Evolutionary conservation across 2,329 filamentous ascomycete species (phyloP).

Genomic region (Zymoseptoria pseudotritici): DNA sequence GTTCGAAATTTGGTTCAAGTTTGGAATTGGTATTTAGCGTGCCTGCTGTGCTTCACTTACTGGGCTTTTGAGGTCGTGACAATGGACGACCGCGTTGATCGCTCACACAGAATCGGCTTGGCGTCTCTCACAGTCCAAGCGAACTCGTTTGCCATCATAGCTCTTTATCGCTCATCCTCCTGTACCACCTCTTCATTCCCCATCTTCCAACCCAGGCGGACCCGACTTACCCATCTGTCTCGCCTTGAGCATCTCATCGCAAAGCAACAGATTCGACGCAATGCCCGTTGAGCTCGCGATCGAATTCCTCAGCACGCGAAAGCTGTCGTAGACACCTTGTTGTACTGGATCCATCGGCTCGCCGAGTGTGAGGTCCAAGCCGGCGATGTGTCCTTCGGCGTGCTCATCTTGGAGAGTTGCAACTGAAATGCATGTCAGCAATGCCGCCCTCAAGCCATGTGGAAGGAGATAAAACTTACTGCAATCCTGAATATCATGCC

Average conservation of each 20-base stretch:
- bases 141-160: too few relatives aligned
- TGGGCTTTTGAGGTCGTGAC: too few relatives aligned
- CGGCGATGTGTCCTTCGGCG: slow-evolving; percentile 74
- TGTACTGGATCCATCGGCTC: slow-evolving; percentile 92
- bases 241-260: slow-evolving; percentile 95
- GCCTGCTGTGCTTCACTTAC: too few relatives aligned
- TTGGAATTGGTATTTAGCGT: too few relatives aligned
- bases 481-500: slow-evolving; percentile 93
- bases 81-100: too few relatives aligned
- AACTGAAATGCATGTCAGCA: slow-evolving; percentile 46
- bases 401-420: slow-evolving; percentile 81
- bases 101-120: too few relatives aligned
- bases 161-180: too few relatives aligned
- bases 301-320: slow-evolving; percentile 87
- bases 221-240: slow-evolving; percentile 68
- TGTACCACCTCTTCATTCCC: background rate
- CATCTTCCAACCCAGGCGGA: slow-evolving; percentile 25
- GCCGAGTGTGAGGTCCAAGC: slow-evolving; percentile 77
- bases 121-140: too few relatives aligned
- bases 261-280: slow-evolving; percentile 87
- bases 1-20: too few relatives aligned
- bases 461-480: slow-evolving; percentile 47
- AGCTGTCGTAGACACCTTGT: slow-evolving; percentile 91
- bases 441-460: background rate
- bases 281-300: slow-evolving; percentile 92